Conservation (phyloP, 768 basidiomycete genomes). For the Naganishia vaughanmartiniae region DNA sequence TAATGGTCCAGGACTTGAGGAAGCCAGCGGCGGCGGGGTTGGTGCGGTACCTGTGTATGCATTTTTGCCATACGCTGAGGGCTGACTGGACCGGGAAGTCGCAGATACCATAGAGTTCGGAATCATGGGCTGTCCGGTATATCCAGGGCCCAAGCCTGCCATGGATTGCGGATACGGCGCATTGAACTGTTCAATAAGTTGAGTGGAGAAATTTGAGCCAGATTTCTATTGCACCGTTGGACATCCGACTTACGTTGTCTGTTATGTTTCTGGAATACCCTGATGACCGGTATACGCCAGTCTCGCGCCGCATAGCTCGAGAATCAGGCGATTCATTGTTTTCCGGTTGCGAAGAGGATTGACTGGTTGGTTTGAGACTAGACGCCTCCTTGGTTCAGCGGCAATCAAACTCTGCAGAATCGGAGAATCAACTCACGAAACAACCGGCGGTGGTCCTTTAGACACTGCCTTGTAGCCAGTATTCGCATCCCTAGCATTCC, state of each 20-base stretch:
- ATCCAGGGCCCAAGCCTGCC: slow-evolving; percentile 40
- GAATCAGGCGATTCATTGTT: slow-evolving; percentile 24
- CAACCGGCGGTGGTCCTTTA: slow-evolving; percentile 21
- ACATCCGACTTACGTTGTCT: slow-evolving; percentile 40
- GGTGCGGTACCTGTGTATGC: slow-evolving; percentile 51
- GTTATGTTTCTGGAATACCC: slow-evolving; percentile 46
- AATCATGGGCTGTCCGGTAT: slow-evolving; percentile 42
- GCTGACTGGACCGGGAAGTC: slow-evolving; percentile 47
- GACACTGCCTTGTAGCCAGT: slow-evolving; percentile 8
- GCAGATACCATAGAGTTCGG: slow-evolving; percentile 55
- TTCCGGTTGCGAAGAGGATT: not conserved
- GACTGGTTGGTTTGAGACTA: slow-evolving; percentile 18
- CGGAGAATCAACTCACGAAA: slow-evolving; percentile 17
- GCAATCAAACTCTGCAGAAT: not conserved
- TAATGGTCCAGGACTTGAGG: slow-evolving; percentile 73
- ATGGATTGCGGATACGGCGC: slow-evolving; percentile 44
- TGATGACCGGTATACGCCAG: slow-evolving; percentile 46
- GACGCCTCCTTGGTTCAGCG: not conserved
- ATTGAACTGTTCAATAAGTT: slow-evolving; percentile 34
- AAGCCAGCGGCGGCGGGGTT: slow-evolving; percentile 75
- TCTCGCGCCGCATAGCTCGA: slow-evolving; percentile 40
- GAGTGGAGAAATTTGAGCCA: slow-evolving; percentile 27
- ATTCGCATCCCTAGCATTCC: not conserved
- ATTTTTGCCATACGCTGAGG: slow-evolving; percentile 55
- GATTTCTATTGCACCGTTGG: not conserved